These are phyloP conservation scores for Hypoxylon trugodes DNA, from an alignment of 495 filamentous ascomycete species.

Conservation along the genomic window DNA sequence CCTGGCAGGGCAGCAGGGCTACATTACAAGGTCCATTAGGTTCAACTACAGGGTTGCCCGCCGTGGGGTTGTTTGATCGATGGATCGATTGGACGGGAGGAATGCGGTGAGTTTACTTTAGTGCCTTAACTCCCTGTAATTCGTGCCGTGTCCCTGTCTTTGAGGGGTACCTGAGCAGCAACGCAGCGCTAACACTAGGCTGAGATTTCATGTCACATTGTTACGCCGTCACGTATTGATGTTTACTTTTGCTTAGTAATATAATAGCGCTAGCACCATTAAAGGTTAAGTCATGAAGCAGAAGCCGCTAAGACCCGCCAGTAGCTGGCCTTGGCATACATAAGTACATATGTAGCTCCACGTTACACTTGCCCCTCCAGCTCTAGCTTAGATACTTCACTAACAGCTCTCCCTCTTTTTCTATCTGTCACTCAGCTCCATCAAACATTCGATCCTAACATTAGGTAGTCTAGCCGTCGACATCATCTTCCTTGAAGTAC, in stretches of 20 bases:
- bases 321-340: no score
- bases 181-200: slow-evolving; percentile 17
- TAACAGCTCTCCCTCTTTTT: no score
- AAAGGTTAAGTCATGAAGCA: background rate
- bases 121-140: no score
- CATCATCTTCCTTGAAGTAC: no score
- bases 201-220: slow-evolving; percentile 19
- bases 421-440: no score
- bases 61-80: slow-evolving; percentile 32
- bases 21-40: background rate
- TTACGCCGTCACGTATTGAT: slow-evolving; percentile 11
- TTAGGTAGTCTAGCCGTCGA: no score
- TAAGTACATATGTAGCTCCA: no score
- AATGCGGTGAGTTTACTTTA: slow-evolving; percentile 37
- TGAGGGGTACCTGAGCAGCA: background rate
- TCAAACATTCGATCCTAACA: no score
- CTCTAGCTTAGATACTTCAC: no score
- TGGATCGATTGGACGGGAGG: slow-evolving; percentile 38
- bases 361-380: no score
- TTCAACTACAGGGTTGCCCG: slow-evolving; percentile 26
- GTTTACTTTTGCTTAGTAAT: background rate
- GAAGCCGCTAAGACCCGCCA: no score
- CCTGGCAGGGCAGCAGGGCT: background rate
- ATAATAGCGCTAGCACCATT: background rate
- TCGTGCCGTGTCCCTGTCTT: no score